phyloP scores from a whole-genome alignment of 805 yeast species.

The Kuraishia cidri region DNA sequence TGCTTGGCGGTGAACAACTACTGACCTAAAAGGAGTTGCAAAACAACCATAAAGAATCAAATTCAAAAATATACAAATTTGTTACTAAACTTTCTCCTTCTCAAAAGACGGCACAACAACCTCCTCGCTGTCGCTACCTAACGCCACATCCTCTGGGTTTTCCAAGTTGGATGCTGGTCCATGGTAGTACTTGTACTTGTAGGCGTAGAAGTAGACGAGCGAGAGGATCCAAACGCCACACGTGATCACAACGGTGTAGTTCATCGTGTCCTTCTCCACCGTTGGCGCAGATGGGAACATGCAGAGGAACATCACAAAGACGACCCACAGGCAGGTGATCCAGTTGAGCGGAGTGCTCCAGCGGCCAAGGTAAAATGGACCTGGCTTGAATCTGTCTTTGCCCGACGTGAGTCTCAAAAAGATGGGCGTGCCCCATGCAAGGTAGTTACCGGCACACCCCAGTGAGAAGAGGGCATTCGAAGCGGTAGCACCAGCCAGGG shows the following conservation, averaged over 20 bases:
- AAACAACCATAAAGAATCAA: too few species aligned
- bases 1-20: too few species aligned
- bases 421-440: slow-evolving; percentile 35
- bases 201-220: slow-evolving; percentile 11
- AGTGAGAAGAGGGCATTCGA: slow-evolving; percentile 37
- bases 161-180: slow-evolving; percentile 18
- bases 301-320: slow-evolving; percentile 18
- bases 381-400: slow-evolving; percentile 29
- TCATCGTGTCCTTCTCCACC: slow-evolving; percentile 24
- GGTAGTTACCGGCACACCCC: slow-evolving; percentile 31
- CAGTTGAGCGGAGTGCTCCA: slow-evolving; percentile 20
- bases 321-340: slow-evolving; percentile 19
- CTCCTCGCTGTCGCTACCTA: too few species aligned
- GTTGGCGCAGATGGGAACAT: slow-evolving; percentile 27
- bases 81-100: too few species aligned
- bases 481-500: slow-evolving; percentile 31
- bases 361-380: slow-evolving; percentile 31
- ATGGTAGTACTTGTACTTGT: slow-evolving; percentile 15
- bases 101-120: slow-evolving; percentile 8
- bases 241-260: slow-evolving; percentile 24
- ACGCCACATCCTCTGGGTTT: slow-evolving; percentile 13
- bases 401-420: slow-evolving; percentile 32
- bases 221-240: slow-evolving; percentile 20
- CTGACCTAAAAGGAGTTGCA: neutral
- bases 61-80: neutral